These are phyloP conservation scores for Ustilago loliicola DNA, from an alignment of 1,284 basidiomycete species.

Conservation along the genomic window DNA sequence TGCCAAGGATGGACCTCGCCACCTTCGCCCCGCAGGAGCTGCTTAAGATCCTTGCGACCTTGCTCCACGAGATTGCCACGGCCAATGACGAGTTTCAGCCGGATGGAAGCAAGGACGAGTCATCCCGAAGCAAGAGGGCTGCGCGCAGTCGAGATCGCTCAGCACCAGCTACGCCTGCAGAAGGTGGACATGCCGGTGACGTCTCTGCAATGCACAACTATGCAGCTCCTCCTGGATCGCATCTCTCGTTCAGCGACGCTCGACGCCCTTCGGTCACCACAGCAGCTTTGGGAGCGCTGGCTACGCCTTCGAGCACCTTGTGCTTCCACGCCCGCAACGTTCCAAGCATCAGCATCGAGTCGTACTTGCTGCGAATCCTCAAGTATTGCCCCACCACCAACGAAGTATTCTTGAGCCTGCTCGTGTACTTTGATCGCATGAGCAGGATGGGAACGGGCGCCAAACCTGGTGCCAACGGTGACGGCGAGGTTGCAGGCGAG, in stretches of 20 bases:
- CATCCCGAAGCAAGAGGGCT: conserved; percentile 23
- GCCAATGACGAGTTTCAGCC: conserved; percentile 80
- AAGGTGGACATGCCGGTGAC: background rate
- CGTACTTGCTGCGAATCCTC: conserved; percentile 92
- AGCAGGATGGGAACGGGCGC: conserved; percentile 75
- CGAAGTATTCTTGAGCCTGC: conserved; percentile 91
- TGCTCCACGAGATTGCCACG: conserved; percentile 90
- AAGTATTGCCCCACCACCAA: conserved; percentile 99
- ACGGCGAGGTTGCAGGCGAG: conserved; percentile 47
- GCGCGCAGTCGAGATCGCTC: conserved; percentile 36
- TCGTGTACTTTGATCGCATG: conserved; percentile 95
- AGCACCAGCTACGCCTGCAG: conserved; percentile 31
- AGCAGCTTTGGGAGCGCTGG: conserved; percentile 82
- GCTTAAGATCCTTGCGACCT: conserved; percentile 85
- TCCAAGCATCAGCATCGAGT: conserved; percentile 92
- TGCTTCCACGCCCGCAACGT: conserved; percentile 96
- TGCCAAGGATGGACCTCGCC: conserved; percentile 74
- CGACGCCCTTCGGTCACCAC: conserved; percentile 74
- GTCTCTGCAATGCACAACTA: conserved; percentile 18
- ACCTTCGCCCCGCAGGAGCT: conserved; percentile 77
- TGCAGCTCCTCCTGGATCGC: conserved; percentile 41
- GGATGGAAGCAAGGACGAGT: conserved; percentile 41
- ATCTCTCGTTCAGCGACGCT: conserved; percentile 54
- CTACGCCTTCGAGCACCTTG: conserved; percentile 83
- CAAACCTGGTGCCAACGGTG: conserved; percentile 51